A percentile compares a stretch with the other conserved stretches of the same genome.
Conservation (phyloP, 2,329 filamentous ascomycete species). For the Aspergillus nomiae region DNA sequence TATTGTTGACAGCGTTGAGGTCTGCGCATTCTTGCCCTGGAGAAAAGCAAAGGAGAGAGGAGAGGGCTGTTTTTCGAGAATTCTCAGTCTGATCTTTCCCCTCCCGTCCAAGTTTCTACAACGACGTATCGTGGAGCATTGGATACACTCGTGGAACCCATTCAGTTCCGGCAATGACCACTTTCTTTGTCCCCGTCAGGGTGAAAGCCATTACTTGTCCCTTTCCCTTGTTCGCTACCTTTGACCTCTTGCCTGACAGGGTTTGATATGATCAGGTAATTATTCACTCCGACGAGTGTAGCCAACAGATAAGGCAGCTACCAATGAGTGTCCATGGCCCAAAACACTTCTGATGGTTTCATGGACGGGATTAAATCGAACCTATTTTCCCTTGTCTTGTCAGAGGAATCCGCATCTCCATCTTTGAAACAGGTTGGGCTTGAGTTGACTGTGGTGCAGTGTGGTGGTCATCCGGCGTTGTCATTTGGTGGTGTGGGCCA, state of each 20-base stretch:
- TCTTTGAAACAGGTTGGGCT: background rate
- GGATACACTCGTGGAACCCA: background rate
- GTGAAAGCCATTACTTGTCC: background rate
- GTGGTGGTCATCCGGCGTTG: background rate
- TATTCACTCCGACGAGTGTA: background rate
- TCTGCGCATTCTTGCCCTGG: background rate
- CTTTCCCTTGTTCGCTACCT: background rate
- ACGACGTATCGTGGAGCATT: background rate
- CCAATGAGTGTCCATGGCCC: background rate
- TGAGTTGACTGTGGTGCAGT: background rate
- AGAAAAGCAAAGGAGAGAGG: background rate
- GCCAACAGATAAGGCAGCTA: background rate
- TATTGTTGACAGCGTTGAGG: background rate
- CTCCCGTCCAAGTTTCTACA: background rate
- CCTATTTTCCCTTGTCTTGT: background rate
- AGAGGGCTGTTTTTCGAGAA: no score
- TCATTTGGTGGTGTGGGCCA: slow-evolving; percentile 1
- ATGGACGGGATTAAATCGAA: background rate
- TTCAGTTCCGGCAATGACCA: background rate
- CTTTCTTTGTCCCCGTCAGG: background rate
- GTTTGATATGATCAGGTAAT: background rate
- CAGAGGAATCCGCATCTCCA: background rate
- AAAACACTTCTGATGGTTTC: background rate
- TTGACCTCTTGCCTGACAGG: background rate
- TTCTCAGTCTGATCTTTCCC: background rate